Percentiles rank a stretch among this genome's conserved stretches.
Evolutionary conservation across 306 rosid genomes (phyloP).

Genomic region (Cyamopsis tetragonoloba): DNA sequence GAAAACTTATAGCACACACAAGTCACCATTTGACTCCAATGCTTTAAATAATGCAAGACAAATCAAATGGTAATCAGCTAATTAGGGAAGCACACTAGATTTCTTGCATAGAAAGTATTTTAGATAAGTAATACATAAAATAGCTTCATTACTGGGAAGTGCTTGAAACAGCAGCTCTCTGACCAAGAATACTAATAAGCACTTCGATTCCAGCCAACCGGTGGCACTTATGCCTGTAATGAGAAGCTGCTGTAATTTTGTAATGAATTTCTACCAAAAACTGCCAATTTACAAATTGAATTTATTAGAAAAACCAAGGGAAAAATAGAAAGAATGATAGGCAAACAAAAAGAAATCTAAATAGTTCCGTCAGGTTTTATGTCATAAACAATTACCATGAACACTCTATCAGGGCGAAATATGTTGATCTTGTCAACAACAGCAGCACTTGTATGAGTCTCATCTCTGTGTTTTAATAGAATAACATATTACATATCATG

Average conservation of each 20-base stretch:
- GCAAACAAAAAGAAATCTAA: slow-evolving; percentile 16
- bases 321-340: slow-evolving; percentile 5
- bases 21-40: neutral
- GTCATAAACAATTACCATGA: slow-evolving; percentile 55
- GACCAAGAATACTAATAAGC: slow-evolving; percentile 62
- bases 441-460: slow-evolving; percentile 36
- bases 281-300: slow-evolving; percentile 44
- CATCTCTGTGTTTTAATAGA: slow-evolving; percentile 53
- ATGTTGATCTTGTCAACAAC: slow-evolving; percentile 80
- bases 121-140: neutral
- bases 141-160: slow-evolving; percentile 63
- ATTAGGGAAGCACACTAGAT: neutral
- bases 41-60: neutral
- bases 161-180: slow-evolving; percentile 73
- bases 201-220: slow-evolving; percentile 81
- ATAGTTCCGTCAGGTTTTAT: neutral
- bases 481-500: slow-evolving; percentile 22
- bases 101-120: neutral
- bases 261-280: slow-evolving; percentile 81
- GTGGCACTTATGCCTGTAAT: slow-evolving; percentile 84
- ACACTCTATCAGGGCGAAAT: slow-evolving; percentile 87
- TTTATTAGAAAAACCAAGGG: slow-evolving; percentile 23
- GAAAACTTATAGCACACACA: neutral
- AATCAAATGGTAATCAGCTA: neutral
- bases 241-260: slow-evolving; percentile 77